Evolutionary conservation across 1,284 basidiomycete genomes (phyloP).

Genomic region (Rhodotorula sp.): DNA sequence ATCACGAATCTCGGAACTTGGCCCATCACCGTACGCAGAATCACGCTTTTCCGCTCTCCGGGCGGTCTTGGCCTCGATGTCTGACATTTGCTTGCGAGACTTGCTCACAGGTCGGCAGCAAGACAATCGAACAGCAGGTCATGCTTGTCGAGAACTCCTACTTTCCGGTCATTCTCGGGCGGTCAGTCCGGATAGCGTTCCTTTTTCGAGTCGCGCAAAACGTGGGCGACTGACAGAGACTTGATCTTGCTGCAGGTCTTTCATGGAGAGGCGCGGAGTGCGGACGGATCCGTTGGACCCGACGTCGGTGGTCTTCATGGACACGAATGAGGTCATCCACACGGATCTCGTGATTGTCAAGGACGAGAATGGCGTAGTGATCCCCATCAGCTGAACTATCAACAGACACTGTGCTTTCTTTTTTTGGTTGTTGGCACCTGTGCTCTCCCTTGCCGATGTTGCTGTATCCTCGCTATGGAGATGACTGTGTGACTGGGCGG

Average conservation of each 20-base stretch:
- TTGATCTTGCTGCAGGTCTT: slow-evolving; percentile 54
- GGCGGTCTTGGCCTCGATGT: neutral
- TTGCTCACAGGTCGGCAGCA: slow-evolving; percentile 52
- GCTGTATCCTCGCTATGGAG: neutral
- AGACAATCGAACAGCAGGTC: slow-evolving; percentile 55
- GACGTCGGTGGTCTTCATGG: slow-evolving; percentile 82
- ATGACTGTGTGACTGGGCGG: neutral
- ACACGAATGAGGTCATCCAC: slow-evolving; percentile 79
- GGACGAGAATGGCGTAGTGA: slow-evolving; percentile 38
- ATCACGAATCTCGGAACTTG: slow-evolving; percentile 54
- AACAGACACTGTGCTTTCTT: neutral
- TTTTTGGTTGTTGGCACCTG: neutral
- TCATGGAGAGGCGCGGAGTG: slow-evolving; percentile 87
- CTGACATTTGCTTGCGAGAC: neutral
- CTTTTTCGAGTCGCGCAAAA: too few relatives aligned
- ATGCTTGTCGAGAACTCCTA: slow-evolving; percentile 87
- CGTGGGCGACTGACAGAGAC: neutral
- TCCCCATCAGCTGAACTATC: slow-evolving; percentile 31
- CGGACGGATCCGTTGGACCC: slow-evolving; percentile 75
- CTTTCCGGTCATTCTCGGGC: slow-evolving; percentile 92
- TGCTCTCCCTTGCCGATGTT: neutral
- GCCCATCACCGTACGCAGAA: slow-evolving; percentile 40
- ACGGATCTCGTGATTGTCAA: slow-evolving; percentile 82
- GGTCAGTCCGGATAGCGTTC: slow-evolving; percentile 47
- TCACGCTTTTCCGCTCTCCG: neutral